Conservation (phyloP, 1,284 basidiomycete species). For the Cryptococcus sp. region DNA sequence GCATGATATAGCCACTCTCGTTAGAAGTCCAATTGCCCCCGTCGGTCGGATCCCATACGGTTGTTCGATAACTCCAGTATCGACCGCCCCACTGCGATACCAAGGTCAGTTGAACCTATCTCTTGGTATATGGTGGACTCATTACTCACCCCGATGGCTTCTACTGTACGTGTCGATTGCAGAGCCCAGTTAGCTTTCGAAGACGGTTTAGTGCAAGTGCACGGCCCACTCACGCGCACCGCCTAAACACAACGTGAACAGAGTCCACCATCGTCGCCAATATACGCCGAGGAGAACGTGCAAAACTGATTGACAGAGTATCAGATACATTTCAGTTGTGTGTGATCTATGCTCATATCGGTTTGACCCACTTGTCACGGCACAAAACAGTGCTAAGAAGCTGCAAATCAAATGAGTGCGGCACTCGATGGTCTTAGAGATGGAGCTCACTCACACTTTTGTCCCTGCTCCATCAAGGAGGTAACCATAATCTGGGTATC, state of each 20-base stretch:
- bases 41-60: constrained; percentile 19
- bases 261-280: constrained; percentile 34
- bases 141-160: constrained; percentile 26
- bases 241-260: constrained; percentile 35
- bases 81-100: constrained; percentile 26
- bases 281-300: constrained; percentile 32
- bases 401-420: neutral
- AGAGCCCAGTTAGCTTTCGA: neutral
- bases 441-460: constrained; percentile 16
- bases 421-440: neutral
- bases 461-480: constrained; percentile 11
- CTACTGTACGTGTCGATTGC: constrained; percentile 9
- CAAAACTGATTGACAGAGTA: constrained; percentile 11
- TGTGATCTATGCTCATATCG: neutral
- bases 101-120: neutral
- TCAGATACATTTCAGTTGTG: neutral
- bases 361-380: neutral
- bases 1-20: constrained; percentile 27
- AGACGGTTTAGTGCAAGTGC: too few relatives aligned
- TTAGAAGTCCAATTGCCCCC: constrained; percentile 21
- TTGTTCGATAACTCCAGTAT: constrained; percentile 14
- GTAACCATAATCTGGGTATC: constrained; percentile 31
- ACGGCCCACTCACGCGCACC: constrained; percentile 22
- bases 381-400: neutral
- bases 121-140: too few relatives aligned